Conservation (phyloP, 1,284 basidiomycete species). For the Leccinum subrobustum region DNA sequence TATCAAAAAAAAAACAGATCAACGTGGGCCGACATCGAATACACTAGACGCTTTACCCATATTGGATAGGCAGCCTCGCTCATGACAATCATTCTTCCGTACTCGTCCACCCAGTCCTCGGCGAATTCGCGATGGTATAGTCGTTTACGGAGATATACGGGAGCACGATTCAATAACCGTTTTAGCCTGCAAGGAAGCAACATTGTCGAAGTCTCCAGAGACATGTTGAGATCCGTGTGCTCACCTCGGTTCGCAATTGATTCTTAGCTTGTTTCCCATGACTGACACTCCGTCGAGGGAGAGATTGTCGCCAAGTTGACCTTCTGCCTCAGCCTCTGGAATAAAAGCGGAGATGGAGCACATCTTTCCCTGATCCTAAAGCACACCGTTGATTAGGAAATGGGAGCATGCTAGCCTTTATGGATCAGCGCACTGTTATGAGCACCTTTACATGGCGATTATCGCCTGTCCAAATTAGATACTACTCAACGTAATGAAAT, state of each 20-base stretch:
- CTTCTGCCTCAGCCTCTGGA: constrained; percentile 27
- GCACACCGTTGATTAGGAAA: constrained; percentile 8
- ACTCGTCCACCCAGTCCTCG: constrained; percentile 39
- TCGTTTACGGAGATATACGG: constrained; percentile 27
- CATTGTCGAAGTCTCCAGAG: background rate
- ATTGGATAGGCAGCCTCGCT: constrained; percentile 51
- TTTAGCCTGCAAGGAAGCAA: constrained; percentile 18
- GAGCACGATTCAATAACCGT: constrained; percentile 22
- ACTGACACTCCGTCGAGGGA: constrained; percentile 21
- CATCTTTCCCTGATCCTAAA: constrained; percentile 29
- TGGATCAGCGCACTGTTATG: constrained; percentile 24
- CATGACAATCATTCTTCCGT: constrained; percentile 41
- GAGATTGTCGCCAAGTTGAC: constrained; percentile 12
- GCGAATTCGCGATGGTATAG: constrained; percentile 28
- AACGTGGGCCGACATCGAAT: background rate
- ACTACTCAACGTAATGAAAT: constrained; percentile 15
- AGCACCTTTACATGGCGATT: constrained; percentile 25
- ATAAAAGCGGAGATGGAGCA: constrained; percentile 28
- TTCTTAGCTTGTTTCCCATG: constrained; percentile 13
- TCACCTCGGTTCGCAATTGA: constrained; percentile 32
- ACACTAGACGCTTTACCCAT: constrained; percentile 25
- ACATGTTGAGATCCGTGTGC: background rate
- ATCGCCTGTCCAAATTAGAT: constrained; percentile 27
- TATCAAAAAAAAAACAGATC: background rate
- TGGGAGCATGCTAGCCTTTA: background rate